These are phyloP conservation scores for Salix caprea DNA, from an alignment of 345 rosid species.

Conservation along the genomic window DNA sequence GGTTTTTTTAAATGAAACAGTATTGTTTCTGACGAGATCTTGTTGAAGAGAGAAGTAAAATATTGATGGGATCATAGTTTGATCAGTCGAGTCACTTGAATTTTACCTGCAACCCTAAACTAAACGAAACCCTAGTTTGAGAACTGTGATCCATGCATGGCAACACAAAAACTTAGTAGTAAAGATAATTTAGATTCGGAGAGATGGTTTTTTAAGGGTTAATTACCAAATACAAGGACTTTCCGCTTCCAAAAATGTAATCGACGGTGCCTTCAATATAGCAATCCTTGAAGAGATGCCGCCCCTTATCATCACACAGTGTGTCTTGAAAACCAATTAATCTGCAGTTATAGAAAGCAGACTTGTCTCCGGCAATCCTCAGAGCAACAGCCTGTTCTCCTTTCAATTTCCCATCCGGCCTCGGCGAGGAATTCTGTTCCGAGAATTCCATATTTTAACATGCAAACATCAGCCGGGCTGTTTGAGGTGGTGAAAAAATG, in stretches of 20 bases:
- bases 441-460: background rate
- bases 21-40: too few species aligned
- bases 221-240: constrained; percentile 55
- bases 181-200: too few species aligned
- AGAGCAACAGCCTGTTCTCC: constrained; percentile 61
- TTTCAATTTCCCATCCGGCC: constrained; percentile 30
- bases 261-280: constrained; percentile 72
- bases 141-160: too few species aligned
- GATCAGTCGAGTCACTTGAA: too few species aligned
- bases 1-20: too few species aligned
- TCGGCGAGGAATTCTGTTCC: constrained; percentile 51
- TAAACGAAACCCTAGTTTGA: too few species aligned
- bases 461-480: background rate
- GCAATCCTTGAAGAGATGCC: constrained; percentile 67
- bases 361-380: constrained; percentile 45
- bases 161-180: too few species aligned
- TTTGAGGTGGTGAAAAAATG: background rate
- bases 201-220: too few species aligned
- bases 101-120: too few species aligned
- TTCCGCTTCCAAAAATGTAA: constrained; percentile 71
- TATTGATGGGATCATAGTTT: too few species aligned
- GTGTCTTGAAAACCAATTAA: constrained; percentile 70
- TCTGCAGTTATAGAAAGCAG: constrained; percentile 59
- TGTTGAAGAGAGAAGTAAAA: too few species aligned
- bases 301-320: constrained; percentile 58